phyloP scores from a whole-genome alignment of 768 basidiomycete species.

The Suillus hirtellus region DNA sequence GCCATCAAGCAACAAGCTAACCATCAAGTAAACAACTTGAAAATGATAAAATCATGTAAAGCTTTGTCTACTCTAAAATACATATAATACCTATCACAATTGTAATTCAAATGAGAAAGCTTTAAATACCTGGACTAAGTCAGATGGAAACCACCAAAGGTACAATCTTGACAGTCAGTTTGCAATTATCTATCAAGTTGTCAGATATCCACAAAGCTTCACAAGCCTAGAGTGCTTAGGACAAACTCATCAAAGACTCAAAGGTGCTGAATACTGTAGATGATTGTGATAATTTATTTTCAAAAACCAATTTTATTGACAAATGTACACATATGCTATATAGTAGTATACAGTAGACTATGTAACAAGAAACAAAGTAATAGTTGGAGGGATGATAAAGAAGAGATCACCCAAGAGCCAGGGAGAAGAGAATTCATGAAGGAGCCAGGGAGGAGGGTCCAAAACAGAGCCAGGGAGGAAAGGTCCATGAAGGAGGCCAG shows the following conservation, averaged over 20 bases:
- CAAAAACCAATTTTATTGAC: neutral
- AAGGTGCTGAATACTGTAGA: neutral
- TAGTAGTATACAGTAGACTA: too few relatives aligned
- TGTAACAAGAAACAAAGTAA: too few relatives aligned
- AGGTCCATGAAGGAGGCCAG: neutral
- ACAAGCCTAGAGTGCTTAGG: neutral
- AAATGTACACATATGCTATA: neutral
- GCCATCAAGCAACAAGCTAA: too few relatives aligned
- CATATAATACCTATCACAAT: neutral
- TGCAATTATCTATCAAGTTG: neutral
- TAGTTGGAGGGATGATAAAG: too few relatives aligned
- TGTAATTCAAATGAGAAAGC: neutral
- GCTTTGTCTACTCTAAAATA: neutral
- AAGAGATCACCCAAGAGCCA: too few relatives aligned
- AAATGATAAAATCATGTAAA: neutral
- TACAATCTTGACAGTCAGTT: neutral
- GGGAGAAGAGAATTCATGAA: too few relatives aligned
- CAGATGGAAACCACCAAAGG: neutral
- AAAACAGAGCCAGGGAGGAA: too few relatives aligned
- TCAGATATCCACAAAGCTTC: neutral
- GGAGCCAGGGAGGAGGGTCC: neutral
- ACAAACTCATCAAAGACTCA: neutral
- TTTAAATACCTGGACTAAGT: neutral
- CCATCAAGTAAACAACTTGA: neutral
- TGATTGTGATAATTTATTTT: neutral